Conservation (phyloP, 2,329 filamentous ascomycete genomes). For the Ophiostoma novo-ulmi region DNA sequence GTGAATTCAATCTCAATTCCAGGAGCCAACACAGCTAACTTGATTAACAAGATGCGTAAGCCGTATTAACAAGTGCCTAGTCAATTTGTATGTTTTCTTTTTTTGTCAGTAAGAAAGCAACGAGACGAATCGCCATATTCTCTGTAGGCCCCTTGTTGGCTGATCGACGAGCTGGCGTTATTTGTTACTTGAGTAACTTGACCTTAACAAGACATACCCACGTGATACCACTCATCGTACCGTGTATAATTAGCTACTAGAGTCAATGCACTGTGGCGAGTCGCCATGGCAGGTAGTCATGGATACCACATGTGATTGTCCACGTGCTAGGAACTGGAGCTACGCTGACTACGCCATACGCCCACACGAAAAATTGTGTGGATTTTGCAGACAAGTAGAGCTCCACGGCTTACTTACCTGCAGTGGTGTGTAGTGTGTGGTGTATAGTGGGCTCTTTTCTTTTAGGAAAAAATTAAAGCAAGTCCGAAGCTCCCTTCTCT, state of each 20-base stretch:
- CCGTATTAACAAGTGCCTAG: background rate
- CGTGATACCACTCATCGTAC: background rate
- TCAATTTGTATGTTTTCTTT: background rate
- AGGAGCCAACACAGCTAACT: background rate
- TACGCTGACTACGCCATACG: constrained; percentile 3
- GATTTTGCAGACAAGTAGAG: constrained; percentile 22
- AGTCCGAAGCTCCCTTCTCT: constrained; percentile 18
- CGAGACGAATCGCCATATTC: background rate
- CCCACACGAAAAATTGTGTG: constrained; percentile 23
- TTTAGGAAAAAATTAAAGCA: constrained; percentile 25
- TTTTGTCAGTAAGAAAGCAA: background rate
- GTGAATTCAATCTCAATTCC: background rate
- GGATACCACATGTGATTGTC: background rate
- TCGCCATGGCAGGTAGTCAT: background rate
- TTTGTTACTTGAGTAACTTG: background rate
- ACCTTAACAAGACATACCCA: background rate
- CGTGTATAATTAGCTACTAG: background rate
- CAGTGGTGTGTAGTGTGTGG: background rate
- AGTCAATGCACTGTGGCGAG: background rate
- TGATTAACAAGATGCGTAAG: background rate
- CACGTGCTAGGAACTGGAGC: constrained; percentile 25
- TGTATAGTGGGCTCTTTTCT: constrained; percentile 18
- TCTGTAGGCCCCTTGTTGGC: background rate
- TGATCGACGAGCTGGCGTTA: constrained; percentile 6
- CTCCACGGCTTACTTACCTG: constrained; percentile 23